Evolutionary conservation across 805 yeast species (phyloP).

Genomic region (Lipomyces anomalus): DNA sequence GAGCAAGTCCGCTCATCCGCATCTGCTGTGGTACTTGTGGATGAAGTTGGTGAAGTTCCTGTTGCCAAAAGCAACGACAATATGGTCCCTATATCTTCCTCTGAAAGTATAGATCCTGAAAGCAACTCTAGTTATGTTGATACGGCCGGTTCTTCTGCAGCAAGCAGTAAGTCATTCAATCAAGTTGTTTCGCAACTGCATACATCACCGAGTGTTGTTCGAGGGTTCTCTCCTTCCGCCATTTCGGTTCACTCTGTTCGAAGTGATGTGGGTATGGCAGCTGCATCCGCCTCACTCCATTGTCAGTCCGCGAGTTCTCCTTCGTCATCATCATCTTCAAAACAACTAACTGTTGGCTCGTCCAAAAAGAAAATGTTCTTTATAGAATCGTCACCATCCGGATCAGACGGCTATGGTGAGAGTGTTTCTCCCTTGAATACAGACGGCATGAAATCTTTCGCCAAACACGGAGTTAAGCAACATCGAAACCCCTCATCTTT

Average conservation of each 20-base stretch:
- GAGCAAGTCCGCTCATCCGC: background rate
- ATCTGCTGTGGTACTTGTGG: background rate
- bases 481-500: conserved; percentile 8
- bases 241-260: conserved; percentile 32
- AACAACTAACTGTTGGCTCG: too few species aligned
- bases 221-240: conserved; percentile 37
- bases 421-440: conserved; percentile 17
- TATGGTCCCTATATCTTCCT: background rate
- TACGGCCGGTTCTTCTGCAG: background rate
- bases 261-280: conserved; percentile 13
- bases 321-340: too few species aligned
- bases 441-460: background rate
- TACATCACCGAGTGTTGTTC: conserved; percentile 28
- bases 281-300: conserved; percentile 2
- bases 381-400: conserved; percentile 38
- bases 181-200: background rate
- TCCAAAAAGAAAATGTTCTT: conserved; percentile 34
- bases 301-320: too few species aligned
- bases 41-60: background rate
- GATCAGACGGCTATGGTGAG: conserved; percentile 30
- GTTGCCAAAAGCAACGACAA: background rate
- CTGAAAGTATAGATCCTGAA: background rate
- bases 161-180: background rate
- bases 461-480: conserved; percentile 5
- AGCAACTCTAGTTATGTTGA: background rate